phyloP scores from a whole-genome alignment of 1,284 basidiomycete genomes.

The Cronartium quercuum region DNA sequence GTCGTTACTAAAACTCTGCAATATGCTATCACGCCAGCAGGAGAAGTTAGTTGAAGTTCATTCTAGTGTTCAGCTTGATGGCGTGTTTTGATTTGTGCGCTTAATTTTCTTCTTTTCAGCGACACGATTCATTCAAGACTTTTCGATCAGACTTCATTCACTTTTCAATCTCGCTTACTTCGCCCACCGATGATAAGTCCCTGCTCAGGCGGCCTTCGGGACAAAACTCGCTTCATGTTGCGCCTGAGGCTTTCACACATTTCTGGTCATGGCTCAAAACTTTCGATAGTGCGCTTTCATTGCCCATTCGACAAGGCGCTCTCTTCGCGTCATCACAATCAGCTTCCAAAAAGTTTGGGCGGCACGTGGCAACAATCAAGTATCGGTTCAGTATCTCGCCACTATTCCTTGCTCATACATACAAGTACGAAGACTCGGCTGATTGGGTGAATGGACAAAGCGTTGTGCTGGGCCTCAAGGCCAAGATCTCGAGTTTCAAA shows the following conservation, averaged over 20 bases:
- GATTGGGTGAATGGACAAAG: conserved; percentile 73
- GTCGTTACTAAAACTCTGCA: conserved; percentile 61
- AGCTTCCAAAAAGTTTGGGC: conserved; percentile 80
- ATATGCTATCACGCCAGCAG: conserved; percentile 48
- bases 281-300: conserved; percentile 70
- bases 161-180: conserved; percentile 77
- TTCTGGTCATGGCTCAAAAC: conserved; percentile 88
- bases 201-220: conserved; percentile 41
- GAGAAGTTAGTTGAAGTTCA: conserved; percentile 55
- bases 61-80: conserved; percentile 1
- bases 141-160: conserved; percentile 95
- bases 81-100: conserved; percentile 1
- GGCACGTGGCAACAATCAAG: conserved; percentile 84
- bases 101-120: conserved; percentile 44
- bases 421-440: conserved; percentile 68
- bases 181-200: conserved; percentile 46
- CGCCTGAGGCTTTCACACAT: conserved; percentile 76
- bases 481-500: conserved; percentile 69
- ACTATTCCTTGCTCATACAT: conserved; percentile 79
- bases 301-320: conserved; percentile 79
- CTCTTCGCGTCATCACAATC: conserved; percentile 67
- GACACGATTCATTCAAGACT: conserved; percentile 71
- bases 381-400: conserved; percentile 74
- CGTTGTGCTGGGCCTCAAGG: conserved; percentile 75
- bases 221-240: conserved; percentile 75